Evolutionary conservation across 1,284 basidiomycete species (phyloP).

Genomic region (Melampsora larici-populina): DNA sequence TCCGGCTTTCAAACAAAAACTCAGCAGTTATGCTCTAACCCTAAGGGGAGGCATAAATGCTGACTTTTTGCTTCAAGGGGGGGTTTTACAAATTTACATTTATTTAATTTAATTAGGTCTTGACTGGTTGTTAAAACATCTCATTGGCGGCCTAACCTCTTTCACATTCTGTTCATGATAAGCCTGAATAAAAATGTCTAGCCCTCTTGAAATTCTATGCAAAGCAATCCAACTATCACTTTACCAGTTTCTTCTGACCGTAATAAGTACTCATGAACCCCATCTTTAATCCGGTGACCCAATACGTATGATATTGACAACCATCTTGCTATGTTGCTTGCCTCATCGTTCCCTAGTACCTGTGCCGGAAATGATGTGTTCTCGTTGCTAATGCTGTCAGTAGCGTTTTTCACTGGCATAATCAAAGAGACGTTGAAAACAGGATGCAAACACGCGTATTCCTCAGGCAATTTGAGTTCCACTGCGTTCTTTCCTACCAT

Average conservation of each 20-base stretch:
- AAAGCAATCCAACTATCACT: not conserved
- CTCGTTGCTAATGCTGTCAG: not conserved
- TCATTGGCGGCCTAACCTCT: no score
- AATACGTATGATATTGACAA: not conserved
- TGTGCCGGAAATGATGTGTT: no score
- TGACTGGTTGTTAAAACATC: no score
- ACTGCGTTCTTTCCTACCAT: not conserved
- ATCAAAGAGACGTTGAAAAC: not conserved
- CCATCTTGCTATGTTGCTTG: not conserved
- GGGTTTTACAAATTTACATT: no score
- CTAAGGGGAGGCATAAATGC: no score
- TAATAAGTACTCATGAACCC: not conserved
- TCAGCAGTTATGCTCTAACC: no score
- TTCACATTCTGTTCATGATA: not conserved
- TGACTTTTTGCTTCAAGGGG: no score
- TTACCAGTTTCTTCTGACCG: not conserved
- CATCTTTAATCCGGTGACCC: not conserved
- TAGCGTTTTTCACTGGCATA: not conserved
- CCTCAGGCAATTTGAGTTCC: not conserved
- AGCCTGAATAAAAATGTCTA: not conserved
- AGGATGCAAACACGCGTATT: not conserved
- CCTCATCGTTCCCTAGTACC: no score
- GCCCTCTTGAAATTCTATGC: not conserved
- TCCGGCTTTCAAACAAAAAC: no score
- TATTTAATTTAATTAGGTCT: no score